Evolutionary conservation across 257 asterid species (phyloP), one percentile per base, ranked within the genome.

Genomic region (Capsicum baccatum): DNA sequence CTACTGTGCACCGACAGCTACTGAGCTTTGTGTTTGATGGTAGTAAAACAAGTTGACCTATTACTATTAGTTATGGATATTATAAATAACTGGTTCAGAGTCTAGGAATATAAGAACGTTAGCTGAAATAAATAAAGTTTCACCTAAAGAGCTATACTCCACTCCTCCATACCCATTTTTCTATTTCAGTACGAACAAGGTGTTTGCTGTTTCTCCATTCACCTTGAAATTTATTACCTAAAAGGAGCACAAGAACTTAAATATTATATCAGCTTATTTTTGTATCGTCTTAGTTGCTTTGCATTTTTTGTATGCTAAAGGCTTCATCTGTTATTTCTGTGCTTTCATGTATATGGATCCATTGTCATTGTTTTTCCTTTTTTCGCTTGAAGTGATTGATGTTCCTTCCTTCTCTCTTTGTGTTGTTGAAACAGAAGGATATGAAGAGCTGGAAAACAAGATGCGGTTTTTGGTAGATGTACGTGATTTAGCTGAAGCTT

Each of bases 401-500:
- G 8, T 13, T 42, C 13, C 26, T 33, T 48, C 26, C 64, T 74
- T 52, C 17, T 52, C 17, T 16, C 55, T 62, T 26, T 55, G 15
- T 8, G 55, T 48, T 63, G 80, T 42, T 85, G 26, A 33, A 42
- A 5, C 88, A 92, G 98, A 90, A 87, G 99, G 95, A 79, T 71
- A 83, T 2, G 94, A 91, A 88, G 90, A 83, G 84, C 37, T 86
- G 19, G 92, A 91, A 37, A 87, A 93, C 87, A 83, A 35, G 52
- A 1, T 1, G 2, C 80, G 90, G 56, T 0, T 11, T 48, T 26
- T 92, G n/a, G 92, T 95, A 9, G 95, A 95, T 62, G 98, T 93
- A 12, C 93, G 95, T 21, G 99, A 95, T 67, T 90, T 93, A 58
- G 94, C 91, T 62, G 94, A 87, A 81, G 91, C 94, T 12, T 81